phyloP scores from a whole-genome alignment of 2,329 filamentous ascomycete genomes.

The Seiridium unicorne region DNA sequence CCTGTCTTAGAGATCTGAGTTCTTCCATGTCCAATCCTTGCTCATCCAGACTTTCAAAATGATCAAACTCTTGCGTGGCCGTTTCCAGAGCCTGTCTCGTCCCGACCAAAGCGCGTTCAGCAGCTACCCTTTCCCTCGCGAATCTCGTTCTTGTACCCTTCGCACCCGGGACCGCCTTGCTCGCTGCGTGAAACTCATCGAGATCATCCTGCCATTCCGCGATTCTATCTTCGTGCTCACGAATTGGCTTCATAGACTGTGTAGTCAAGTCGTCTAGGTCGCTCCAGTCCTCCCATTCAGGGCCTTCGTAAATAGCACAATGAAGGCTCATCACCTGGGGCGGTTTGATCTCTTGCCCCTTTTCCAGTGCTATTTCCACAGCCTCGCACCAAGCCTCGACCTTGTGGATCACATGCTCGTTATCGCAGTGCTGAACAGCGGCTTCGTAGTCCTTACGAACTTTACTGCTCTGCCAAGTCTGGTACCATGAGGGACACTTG shows the following conservation, averaged over 20 bases:
- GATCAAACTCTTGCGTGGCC: neutral
- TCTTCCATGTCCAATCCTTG: neutral
- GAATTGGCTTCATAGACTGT: neutral
- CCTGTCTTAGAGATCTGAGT: neutral
- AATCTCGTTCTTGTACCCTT: neutral
- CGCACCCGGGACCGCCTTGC: neutral
- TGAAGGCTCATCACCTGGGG: neutral
- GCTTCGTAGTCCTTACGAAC: constrained; percentile 25
- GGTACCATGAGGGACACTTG: constrained; percentile 19
- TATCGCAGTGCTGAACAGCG: constrained; percentile 27
- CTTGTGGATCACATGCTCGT: constrained; percentile 15
- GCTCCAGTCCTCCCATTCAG: neutral
- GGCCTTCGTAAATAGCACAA: neutral
- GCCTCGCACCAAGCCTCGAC: constrained; percentile 23
- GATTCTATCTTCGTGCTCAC: neutral
- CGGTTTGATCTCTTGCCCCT: neutral
- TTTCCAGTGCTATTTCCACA: constrained; percentile 15
- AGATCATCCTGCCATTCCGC: neutral
- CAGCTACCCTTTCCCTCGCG: neutral
- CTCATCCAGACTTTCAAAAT: neutral
- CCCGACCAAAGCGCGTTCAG: neutral
- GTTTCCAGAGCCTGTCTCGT: neutral
- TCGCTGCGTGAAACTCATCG: neutral
- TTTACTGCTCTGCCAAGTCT: constrained; percentile 7
- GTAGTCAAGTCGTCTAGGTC: neutral